These are phyloP conservation scores for Tetrahymena elliotti DNA, from an alignment of 73 alveolate species.

Conservation along the genomic window DNA sequence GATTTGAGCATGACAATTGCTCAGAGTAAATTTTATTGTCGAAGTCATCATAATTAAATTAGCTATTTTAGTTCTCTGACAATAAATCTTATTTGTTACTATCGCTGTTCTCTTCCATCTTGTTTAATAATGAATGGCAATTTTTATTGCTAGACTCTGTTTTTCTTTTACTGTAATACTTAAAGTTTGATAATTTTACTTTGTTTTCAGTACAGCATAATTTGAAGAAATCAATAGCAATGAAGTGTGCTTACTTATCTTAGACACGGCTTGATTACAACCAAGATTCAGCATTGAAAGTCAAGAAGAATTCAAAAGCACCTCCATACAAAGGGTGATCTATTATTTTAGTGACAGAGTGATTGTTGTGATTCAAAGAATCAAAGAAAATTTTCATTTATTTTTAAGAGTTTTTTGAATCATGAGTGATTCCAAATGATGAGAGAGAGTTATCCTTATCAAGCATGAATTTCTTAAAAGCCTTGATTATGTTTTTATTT, in stretches of 20 bases:
- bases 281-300: not conserved
- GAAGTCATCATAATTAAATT: not conserved
- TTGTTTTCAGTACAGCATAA: not conserved
- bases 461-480: not conserved
- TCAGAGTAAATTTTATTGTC: not conserved
- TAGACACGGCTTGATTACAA: not conserved
- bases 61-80: not conserved
- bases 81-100: too few relatives aligned
- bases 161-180: not conserved
- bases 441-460: not conserved
- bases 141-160: not conserved
- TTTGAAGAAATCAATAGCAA: not conserved
- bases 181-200: not conserved
- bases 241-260: not conserved
- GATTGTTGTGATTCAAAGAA: not conserved
- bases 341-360: not conserved
- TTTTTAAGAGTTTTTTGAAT: not conserved
- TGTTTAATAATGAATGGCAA: not conserved
- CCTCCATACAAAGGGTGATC: not conserved
- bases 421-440: not conserved
- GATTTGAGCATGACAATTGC: not conserved
- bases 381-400: not conserved
- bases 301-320: not conserved
- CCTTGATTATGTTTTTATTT: not conserved
- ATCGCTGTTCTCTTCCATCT: not conserved